Percentiles rank a stretch among this genome's conserved stretches.
phyloP scores from a whole-genome alignment of 2,329 filamentous ascomycete species.

The Bertia moriformis region DNA sequence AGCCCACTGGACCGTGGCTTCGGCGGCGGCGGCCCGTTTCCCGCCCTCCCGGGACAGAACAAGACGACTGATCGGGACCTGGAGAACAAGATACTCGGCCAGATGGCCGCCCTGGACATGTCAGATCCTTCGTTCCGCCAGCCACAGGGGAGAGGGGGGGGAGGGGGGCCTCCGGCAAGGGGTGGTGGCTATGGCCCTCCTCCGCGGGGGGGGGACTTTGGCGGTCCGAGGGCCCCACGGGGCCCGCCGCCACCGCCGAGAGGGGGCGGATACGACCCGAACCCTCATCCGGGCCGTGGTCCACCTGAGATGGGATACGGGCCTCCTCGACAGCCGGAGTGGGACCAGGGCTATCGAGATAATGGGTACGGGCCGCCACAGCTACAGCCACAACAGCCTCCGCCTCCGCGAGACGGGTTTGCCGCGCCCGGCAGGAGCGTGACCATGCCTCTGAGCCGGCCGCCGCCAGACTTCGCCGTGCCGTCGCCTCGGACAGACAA shows the following conservation, averaged over 20 bases:
- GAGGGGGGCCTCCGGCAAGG: conserved; percentile 5
- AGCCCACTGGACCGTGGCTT: conserved; percentile 12
- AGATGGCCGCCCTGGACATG: conserved; percentile 25
- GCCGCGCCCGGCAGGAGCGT: conserved; percentile 39
- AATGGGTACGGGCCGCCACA: neutral
- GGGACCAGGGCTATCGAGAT: too few relatives aligned
- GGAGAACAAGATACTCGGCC: conserved; percentile 22
- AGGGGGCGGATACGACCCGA: too few relatives aligned
- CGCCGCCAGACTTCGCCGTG: conserved; percentile 16
- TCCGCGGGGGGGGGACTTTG: too few relatives aligned
- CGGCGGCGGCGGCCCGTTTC: conserved; percentile 22
- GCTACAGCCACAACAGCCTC: conserved; percentile 7
- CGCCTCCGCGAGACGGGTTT: conserved; percentile 23
- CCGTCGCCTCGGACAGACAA: conserved; percentile 23
- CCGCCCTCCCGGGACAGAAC: conserved; percentile 23
- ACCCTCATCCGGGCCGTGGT: too few relatives aligned
- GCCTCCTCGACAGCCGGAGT: too few relatives aligned
- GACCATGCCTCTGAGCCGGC: conserved; percentile 39
- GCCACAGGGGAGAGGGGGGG: too few relatives aligned
- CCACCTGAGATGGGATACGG: too few relatives aligned
- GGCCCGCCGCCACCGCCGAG: too few relatives aligned
- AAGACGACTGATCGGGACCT: conserved; percentile 22
- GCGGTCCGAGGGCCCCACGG: too few relatives aligned
- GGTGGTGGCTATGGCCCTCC: conserved; percentile 7
- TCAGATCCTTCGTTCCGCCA: conserved; percentile 10